Base-by-base conservation (phyloP, 805 yeast genomes). In the Saccharomyces jurei region DNA sequence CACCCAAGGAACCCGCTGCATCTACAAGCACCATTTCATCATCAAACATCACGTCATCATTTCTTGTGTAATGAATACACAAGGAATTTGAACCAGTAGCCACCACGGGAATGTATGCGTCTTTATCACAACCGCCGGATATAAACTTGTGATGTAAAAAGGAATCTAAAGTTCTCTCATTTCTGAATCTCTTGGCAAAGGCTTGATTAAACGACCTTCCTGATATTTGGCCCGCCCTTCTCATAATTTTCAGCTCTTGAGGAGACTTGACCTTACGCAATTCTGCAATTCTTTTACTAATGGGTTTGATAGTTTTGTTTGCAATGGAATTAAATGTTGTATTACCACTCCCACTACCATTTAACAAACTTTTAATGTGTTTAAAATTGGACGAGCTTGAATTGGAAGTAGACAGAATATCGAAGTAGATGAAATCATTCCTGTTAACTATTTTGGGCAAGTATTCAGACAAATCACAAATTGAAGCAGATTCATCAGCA, bases 61-160 rank as follows among this genome's bases (percentile, higher is more conserved):
- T 94, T 56, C 96, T 76, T 0, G 96, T 91, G 69, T 94, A 94
- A 71, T 94, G 99, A 56, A 94, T 92, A 44, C 92, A 87, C 44
- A 94, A 72, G 0, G 97, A 89, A 68, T 94, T 91, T 29, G 80
- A 73, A 1, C 99, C 99, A 32, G 96, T 86, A 4, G 98, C 99
- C 3, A 94, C 96, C 9, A 94, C 99, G 0, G 99, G 98, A 22
- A 91, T 81, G 67, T 94, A 94, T 0, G 97, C 97, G 44, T 86
- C 81, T 57, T 81, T 81, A 59, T 89, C 96, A 70, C 97, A 90
- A 0, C 99, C 99, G 28, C 92, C 90, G 46, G 82, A 76, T 11
- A 86, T 80, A 68, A 94, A 92, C 62, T 84, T 79, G 68, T 88
- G 88, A 58, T 92, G 96, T 55, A 94, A 72, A 65, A 77, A 90